Evolutionary conservation across 163 green algal genomes (phyloP).

Genomic region (Chlamydomonas reinhardtii): DNA sequence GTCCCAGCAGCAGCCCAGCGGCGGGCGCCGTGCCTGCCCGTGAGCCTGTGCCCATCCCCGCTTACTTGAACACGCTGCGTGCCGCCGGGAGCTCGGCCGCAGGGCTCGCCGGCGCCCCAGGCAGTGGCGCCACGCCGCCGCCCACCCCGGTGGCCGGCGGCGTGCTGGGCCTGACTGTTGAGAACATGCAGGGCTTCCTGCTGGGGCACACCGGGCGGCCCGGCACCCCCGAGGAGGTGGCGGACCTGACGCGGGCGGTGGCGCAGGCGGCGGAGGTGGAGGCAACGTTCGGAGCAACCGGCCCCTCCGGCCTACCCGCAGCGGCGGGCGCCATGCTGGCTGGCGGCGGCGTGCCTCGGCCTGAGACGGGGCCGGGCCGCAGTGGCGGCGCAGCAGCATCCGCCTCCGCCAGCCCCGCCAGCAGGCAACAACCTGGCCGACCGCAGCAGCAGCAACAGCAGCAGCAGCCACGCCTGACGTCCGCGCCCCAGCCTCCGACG

Average conservation of each 20-base stretch:
- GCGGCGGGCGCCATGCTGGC: too few species aligned
- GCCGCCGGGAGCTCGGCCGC: neutral
- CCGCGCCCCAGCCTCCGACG: too few species aligned
- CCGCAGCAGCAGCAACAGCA: neutral
- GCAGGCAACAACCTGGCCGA: too few species aligned
- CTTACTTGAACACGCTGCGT: neutral
- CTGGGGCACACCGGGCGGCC: too few species aligned
- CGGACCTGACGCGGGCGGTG: constrained; percentile 4
- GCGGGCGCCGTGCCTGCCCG: too few species aligned
- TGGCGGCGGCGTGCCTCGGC: too few species aligned
- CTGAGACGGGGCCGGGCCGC: neutral
- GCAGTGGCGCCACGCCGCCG: neutral
- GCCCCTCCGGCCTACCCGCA: too few species aligned
- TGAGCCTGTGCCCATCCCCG: neutral
- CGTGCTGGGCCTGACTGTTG: neutral
- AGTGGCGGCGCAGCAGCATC: neutral
- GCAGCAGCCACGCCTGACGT: neutral
- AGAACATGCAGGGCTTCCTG: constrained; percentile 19
- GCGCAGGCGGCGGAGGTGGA: constrained; percentile 30
- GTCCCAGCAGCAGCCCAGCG: neutral
- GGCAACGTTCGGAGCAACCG: neutral
- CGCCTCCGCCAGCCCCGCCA: neutral
- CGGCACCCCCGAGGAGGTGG: constrained; percentile 19
- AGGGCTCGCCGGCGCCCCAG: too few species aligned
- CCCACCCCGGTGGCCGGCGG: neutral